Base-by-base conservation (phyloP, 148 eudicot species). In the Rhododendron williamsianum region DNA sequence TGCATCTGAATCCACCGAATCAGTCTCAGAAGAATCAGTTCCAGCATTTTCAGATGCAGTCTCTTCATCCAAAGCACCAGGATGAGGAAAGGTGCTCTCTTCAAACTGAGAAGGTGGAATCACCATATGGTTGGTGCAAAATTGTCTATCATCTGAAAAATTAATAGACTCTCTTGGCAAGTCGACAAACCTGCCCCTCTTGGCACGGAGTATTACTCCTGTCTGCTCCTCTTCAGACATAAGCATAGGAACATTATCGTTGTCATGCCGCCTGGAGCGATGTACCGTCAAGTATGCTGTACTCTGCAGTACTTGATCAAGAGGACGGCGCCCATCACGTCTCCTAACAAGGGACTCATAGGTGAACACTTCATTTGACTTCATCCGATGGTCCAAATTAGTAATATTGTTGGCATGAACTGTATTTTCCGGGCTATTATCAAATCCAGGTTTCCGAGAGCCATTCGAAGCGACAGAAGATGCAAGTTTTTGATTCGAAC, bases 1-100 rank as follows among this genome's bases (percentile, higher is more conserved):
- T 27, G 88, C 84, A 77, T 87, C 92, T 82, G 89, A 89, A 78
- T 89, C 93, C 63, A 92, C 60, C 80, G 92, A 92, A 77, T 90
- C 91, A 51, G 94, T 92, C 81, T 90, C 94, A 7, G 95, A 93
- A 73, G 96, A 95, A 89, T 93, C 98, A 79, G 95, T 93, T 91
- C 94, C 93, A 82, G 97, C 92, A 84, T 91, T 90, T 89, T 95
- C 92, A 83, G 93, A 89, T 76, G 87, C 86, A 82, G 89, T 82
- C 51, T 89, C 92, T 89, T 92, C 92, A 84, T 78, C 88, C 82
- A 85, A 85, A 80, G 88, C 87, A 74, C 84, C 89, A 79, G 81
- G 92, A 86, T 87, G 89, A 84, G 89, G 83, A 80, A 8, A 79
- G 45, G 83, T 6, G 23, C 67, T 84, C 86, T 83, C 90, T 52